Base-by-base conservation (phyloP, 23 red algal genomes). In the Gracilaria domingensis region DNA sequence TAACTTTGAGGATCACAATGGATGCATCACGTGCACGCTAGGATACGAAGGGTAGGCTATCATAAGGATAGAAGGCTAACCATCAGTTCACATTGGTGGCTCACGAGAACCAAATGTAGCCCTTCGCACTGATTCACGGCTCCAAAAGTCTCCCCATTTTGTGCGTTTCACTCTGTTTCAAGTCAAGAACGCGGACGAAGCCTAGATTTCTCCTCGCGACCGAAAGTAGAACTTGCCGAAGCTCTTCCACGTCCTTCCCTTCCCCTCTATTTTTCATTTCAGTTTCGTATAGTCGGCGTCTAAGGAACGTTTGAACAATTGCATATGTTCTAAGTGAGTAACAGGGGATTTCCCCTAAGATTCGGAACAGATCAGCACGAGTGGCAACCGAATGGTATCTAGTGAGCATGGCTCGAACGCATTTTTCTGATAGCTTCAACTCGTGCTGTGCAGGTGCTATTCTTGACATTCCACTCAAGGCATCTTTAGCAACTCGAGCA, bases 131-230 rank as follows among this genome's bases (percentile, higher is more conserved):
- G 35, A 1, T 25, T 77, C 72, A 77, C 16, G 72, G 45, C 25
- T 77, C 72, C 11, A 77, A 12, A 0, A 77, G 72, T 34, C 72
- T 77, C 25, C 28, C 50, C 72, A 77, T 77, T 77, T 77, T 77
- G 40, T 77, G 72, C 20, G 40, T 77, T 26, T 77, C 40, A 51
- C 39, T 51, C 50, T 77, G 40, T 30, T 16, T 77, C 6, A 77
- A 20, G 42, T 77, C 72, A 11, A 77, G 72, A 77, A 77, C 72
- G 4, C 72, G 38, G 5, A 51, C 72, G 50, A 77, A 77, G 72
- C 50, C 72, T 23, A 44, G 13, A 50, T 77, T 77, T 12, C 72
- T 49, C 50, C 3, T 77, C 21, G 39, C 72, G 28, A 77, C 25
- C 72, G 38, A 45, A 17, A 77, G 11, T 25, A 77, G 42, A 16